phyloP scores from a whole-genome alignment of 371 early-diverging fungal genomes.

The Syncephalastrum contaminatum region DNA sequence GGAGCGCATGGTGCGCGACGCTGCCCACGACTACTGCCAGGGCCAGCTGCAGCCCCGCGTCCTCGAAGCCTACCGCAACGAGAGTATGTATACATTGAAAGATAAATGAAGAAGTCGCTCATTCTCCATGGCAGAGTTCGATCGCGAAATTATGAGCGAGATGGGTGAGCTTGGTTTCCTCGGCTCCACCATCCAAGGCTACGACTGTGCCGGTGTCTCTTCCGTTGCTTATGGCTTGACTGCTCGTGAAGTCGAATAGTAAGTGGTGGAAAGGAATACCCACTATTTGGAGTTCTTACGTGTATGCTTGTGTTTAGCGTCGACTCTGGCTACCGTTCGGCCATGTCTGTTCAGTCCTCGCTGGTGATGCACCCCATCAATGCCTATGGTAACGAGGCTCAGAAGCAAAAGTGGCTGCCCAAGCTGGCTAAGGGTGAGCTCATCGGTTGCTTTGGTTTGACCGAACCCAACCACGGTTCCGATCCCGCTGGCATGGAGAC shows the following conservation, averaged over 20 bases:
- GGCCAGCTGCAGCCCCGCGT: slow-evolving; percentile 87
- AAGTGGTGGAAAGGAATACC: slow-evolving; percentile 3
- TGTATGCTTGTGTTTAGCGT: slow-evolving; percentile 50
- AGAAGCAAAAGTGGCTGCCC: slow-evolving; percentile 91
- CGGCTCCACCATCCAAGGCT: slow-evolving; percentile 95
- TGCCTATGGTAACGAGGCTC: slow-evolving; percentile 90
- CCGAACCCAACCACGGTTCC: slow-evolving; percentile 98
- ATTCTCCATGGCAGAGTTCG: slow-evolving; percentile 62
- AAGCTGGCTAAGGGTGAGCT: slow-evolving; percentile 87
- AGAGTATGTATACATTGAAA: slow-evolving; percentile 56
- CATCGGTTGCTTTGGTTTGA: slow-evolving; percentile 94
- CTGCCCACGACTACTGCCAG: slow-evolving; percentile 89
- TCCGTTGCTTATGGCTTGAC: slow-evolving; percentile 96
- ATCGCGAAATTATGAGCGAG: slow-evolving; percentile 88
- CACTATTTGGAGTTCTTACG: background rate
- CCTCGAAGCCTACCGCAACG: slow-evolving; percentile 80
- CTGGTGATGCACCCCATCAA: slow-evolving; percentile 98
- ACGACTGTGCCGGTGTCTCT: slow-evolving; percentile 96
- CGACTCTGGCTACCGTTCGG: slow-evolving; percentile 95
- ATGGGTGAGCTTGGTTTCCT: slow-evolving; percentile 95
- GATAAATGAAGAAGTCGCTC: background rate
- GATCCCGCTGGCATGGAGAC: slow-evolving; percentile 97
- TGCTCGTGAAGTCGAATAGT: slow-evolving; percentile 95
- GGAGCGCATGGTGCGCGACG: slow-evolving; percentile 81
- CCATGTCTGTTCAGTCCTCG: slow-evolving; percentile 98